Base-by-base conservation (phyloP, 805 yeast genomes). In the Zygosaccharomyces gambellarensis region DNA sequence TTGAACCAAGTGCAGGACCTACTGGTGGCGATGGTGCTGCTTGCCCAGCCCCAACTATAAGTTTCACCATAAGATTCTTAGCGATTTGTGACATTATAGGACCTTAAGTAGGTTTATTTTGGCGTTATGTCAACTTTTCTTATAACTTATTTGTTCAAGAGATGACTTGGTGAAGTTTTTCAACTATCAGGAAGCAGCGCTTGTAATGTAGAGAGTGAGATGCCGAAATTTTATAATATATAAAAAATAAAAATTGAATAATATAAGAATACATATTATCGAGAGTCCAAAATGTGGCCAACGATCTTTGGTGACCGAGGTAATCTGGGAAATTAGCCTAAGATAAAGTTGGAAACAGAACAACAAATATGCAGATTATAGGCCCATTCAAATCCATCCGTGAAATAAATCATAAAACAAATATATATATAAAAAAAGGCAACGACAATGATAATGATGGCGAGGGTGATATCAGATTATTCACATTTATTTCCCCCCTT, bases 21-120 rank as follows among this genome's bases (percentile, higher is more conserved):
- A 94, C 98, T 5, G 99, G 99, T 27, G 99, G 99, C 2, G 97
- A 85, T 38, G 99, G 98, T 1, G 97, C 94, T 0, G 99, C 99
- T 67, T 90, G 87, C 3, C 98, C 98, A 4, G 99, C 98, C 7
- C 92, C 96, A 3, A 92, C 98, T 45, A 92, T 83, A 52, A 92
- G 79, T 69, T 92, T 94, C 47, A 92, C 89, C 59, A 90, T 63
- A 36, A 83, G 73, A 65, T 82, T 85, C 66, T 82, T 86, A 19
- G 75, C 72, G 17, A 69, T 64, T 56, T 63, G 60, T 46, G 71
- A 58, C 70, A 65, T 65, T 7, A n/a, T 21, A 10, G 27, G 10
- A 2, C 4, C 22, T 9, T 14, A 14, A 34, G 28, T 30, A 25
- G 28, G 9, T 19, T 42, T 30, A n/a, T 29, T 19, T 22, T 32